Evolutionary conservation across 768 basidiomycete genomes (phyloP), one percentile per base, ranked within the genome.

Genomic region (Dictyophora rubrovolvata): DNA sequence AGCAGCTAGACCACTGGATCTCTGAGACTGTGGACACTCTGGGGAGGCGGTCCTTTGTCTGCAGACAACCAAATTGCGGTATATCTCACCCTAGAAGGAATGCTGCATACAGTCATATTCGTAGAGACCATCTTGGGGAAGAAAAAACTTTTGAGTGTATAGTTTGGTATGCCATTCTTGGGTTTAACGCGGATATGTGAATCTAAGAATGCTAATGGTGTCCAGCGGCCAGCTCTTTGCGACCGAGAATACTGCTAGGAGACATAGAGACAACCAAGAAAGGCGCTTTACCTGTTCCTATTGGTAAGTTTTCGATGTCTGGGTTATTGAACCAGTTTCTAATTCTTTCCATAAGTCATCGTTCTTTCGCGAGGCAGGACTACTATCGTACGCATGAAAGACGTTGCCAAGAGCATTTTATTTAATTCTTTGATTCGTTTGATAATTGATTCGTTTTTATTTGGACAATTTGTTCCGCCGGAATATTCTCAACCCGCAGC

Each of bases 91-190:
- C 50, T 16, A 51, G 33, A 34, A 22, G 18, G 28, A 20, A 23
- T 18, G 53, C 21, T 2, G 53, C 53, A 9, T 36, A 54, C 53
- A 46, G 36, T 8, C 55, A 56, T 47, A 21, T 54, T 54, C 34
- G 20, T 22, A 56, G 42, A 21, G 36, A 48, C 21, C 55, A 56
- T 56, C 33, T 56, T 34, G 42, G 42, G n/a, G 42, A 48, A 35
- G 47, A 21, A n/a, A 56, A 56, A n/a, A 17, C 33, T 17, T 56
- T 20, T 23, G 55, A 56, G 47, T 56, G 55, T 56, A 18, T 54
- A 23, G 21, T 20, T 36, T 56, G 55, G 55, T 56, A 22, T n/a
- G 55, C n/a, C n/a, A n/a, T 48, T 42, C 10, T 51, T 28, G 28
- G 7, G 8, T 16, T 20, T 18, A 14, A 34, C 11, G 50, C 28